These are phyloP conservation scores for Mycena galericulata DNA, from an alignment of 768 basidiomycete genomes.

Conservation along the genomic window DNA sequence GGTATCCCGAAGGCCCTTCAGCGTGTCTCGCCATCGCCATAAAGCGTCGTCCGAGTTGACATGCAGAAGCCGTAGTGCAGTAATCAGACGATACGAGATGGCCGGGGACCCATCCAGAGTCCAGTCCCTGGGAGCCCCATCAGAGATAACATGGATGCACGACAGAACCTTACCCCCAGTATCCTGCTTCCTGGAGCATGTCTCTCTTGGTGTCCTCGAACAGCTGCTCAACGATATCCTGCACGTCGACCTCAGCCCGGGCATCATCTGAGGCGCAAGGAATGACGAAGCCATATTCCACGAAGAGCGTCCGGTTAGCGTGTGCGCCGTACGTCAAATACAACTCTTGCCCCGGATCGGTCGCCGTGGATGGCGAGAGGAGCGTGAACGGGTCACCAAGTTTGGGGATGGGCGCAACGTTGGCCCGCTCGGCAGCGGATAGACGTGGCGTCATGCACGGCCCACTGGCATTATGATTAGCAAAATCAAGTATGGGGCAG, in stretches of 20 bases:
- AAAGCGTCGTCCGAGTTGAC: constrained; percentile 46
- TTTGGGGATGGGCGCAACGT: constrained; percentile 47
- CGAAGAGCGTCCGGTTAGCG: constrained; percentile 79
- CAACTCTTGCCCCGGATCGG: constrained; percentile 70
- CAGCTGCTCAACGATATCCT: constrained; percentile 61
- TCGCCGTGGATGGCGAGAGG: constrained; percentile 56
- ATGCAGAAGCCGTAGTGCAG: constrained; percentile 76
- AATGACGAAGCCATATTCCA: constrained; percentile 92
- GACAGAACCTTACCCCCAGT: constrained; percentile 79
- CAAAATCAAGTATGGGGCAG: constrained; percentile 92
- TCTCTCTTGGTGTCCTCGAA: constrained; percentile 66
- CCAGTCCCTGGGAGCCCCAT: constrained; percentile 72
- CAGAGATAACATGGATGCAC: background rate
- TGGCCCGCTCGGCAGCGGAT: constrained; percentile 51
- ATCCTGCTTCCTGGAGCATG: constrained; percentile 70
- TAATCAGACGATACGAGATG: constrained; percentile 83
- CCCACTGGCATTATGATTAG: constrained; percentile 72
- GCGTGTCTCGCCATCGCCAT: constrained; percentile 65
- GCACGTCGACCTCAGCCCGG: constrained; percentile 73
- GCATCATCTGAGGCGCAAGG: constrained; percentile 43
- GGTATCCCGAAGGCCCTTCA: constrained; percentile 55
- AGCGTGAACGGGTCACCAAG: constrained; percentile 64
- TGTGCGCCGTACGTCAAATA: constrained; percentile 86
- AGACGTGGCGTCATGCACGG: constrained; percentile 58
- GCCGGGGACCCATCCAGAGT: constrained; percentile 71